phyloP scores from a whole-genome alignment of 2,329 filamentous ascomycete genomes.

The Ophiostoma ips region DNA sequence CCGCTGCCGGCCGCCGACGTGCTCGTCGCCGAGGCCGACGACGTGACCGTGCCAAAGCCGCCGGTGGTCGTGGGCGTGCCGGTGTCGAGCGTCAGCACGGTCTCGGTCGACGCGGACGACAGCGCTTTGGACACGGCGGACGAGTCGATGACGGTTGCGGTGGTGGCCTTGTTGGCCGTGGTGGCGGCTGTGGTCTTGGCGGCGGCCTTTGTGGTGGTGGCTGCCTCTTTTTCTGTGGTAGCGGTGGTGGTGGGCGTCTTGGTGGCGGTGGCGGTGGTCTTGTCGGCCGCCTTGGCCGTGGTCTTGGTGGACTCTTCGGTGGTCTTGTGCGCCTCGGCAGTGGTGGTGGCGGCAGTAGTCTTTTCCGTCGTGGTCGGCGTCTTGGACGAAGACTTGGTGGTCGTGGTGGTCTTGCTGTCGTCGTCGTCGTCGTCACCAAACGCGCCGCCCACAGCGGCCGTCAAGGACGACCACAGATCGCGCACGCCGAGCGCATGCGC shows the following conservation, averaged over 20 bases:
- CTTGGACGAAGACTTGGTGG: not conserved
- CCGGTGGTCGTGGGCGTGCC: not conserved
- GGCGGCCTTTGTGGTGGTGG: not conserved
- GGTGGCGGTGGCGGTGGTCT: constrained; percentile 3
- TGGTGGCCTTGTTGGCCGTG: not conserved
- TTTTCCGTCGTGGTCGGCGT: constrained; percentile 1
- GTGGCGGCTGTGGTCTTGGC: not conserved
- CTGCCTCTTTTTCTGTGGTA: not conserved
- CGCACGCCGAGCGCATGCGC: not conserved
- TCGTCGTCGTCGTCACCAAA: constrained; percentile 5
- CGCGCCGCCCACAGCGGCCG: constrained; percentile 11
- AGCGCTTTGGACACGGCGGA: not conserved
- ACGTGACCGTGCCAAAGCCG: not conserved
- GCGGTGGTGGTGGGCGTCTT: not conserved
- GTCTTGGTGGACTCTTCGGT: constrained; percentile 7
- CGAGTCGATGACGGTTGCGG: not conserved
- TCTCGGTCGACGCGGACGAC: constrained; percentile 2
- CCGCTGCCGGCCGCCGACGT: not conserved
- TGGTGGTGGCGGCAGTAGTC: not conserved
- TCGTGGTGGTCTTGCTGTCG: not conserved
- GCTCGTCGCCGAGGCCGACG: not conserved
- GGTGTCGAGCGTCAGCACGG: constrained; percentile 8
- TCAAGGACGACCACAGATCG: constrained; percentile 12
- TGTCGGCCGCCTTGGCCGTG: not conserved
- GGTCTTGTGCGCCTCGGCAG: not conserved